phyloP scores from a whole-genome alignment of 768 basidiomycete species.

The Gelatoporia subvermispora region DNA sequence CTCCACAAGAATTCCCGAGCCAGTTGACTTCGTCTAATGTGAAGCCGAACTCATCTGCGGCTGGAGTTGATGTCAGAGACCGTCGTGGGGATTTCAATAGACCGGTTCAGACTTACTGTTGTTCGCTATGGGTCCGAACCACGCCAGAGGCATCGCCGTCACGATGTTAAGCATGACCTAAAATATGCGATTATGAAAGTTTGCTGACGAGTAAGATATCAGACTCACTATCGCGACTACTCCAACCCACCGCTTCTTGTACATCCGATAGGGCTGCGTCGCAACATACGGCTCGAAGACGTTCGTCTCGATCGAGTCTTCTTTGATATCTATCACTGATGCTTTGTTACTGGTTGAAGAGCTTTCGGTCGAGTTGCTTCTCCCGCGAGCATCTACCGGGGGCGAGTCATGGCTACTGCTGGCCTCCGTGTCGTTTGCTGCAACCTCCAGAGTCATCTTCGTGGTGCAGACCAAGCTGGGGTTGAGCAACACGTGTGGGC shows the following conservation, averaged over 20 bases:
- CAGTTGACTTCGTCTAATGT: slow-evolving; percentile 73
- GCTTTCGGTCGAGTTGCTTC: no score
- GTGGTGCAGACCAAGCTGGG: no score
- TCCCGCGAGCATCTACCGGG: no score
- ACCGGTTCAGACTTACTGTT: slow-evolving; percentile 39
- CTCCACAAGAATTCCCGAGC: slow-evolving; percentile 68
- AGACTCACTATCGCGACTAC: slow-evolving; percentile 52
- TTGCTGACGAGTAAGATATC: background rate
- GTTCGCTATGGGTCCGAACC: slow-evolving; percentile 83
- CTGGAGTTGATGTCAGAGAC: slow-evolving; percentile 27
- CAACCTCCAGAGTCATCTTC: no score
- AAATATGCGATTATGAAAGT: background rate
- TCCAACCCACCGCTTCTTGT: slow-evolving; percentile 66
- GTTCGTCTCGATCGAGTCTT: no score
- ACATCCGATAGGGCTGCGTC: slow-evolving; percentile 47
- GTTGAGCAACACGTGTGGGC: no score
- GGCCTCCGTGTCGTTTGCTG: no score
- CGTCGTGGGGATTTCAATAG: background rate
- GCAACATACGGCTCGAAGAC: no score
- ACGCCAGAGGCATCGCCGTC: slow-evolving; percentile 65
- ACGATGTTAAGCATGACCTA: slow-evolving; percentile 62
- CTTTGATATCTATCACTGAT: no score
- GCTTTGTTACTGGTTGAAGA: no score
- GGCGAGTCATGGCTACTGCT: no score
- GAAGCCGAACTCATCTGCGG: slow-evolving; percentile 59